Conservation (phyloP, 2,329 filamentous ascomycete species). For the Epichloe sibirici region DNA sequence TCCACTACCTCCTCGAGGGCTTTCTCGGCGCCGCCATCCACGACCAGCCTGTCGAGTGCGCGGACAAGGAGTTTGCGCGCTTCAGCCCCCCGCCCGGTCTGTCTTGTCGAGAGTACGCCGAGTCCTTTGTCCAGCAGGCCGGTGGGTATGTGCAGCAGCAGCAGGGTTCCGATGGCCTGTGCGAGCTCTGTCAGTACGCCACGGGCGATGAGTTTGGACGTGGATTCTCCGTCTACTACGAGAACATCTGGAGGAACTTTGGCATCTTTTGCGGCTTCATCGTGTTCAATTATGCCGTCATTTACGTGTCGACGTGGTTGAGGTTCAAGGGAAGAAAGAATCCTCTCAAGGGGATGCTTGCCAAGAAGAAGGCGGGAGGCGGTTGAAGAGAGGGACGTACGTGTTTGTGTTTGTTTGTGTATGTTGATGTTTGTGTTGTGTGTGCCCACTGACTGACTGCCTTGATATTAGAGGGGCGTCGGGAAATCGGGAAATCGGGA, state of each 20-base stretch:
- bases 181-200: slow-evolving; percentile 52
- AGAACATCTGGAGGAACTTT: slow-evolving; percentile 53
- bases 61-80: slow-evolving; percentile 42
- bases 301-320: slow-evolving; percentile 27
- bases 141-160: slow-evolving; percentile 49
- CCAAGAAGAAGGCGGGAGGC: slow-evolving; percentile 10
- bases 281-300: slow-evolving; percentile 44
- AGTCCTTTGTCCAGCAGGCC: slow-evolving; percentile 35
- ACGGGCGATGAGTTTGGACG: slow-evolving; percentile 48
- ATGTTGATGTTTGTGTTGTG: background rate
- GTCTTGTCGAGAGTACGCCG: slow-evolving; percentile 48
- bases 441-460: too few species aligned
- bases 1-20: slow-evolving; percentile 53
- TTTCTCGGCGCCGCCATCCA: slow-evolving; percentile 45
- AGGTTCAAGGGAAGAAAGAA: slow-evolving; percentile 28
- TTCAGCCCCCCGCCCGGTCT: slow-evolving; percentile 46
- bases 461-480: too few species aligned
- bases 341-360: slow-evolving; percentile 19
- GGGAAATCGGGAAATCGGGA: too few species aligned
- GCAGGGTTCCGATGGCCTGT: slow-evolving; percentile 41
- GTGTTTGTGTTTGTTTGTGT: background rate
- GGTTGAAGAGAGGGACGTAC: background rate
- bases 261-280: slow-evolving; percentile 53
- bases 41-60: slow-evolving; percentile 42
- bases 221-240: slow-evolving; percentile 48